Conservation (phyloP, 768 basidiomycete genomes). For the Hebeloma cylindrosporum region DNA sequence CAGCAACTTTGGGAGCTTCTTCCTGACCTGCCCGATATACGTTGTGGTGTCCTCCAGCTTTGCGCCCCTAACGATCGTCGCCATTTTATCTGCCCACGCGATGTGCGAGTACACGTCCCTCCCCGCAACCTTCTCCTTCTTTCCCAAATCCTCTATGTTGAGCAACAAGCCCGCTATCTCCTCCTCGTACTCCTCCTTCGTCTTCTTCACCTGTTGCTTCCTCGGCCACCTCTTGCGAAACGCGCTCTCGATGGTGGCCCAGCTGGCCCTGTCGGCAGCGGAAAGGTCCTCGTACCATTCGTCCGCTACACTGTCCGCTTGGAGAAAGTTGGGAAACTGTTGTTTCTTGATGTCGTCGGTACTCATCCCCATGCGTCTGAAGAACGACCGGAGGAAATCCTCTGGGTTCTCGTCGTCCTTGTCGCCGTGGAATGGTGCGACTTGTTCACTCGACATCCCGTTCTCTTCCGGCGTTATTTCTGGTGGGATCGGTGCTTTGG, state of each 20-base stretch:
- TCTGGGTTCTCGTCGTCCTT: constrained; percentile 11
- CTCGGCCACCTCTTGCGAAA: constrained; percentile 22
- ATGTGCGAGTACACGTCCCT: constrained; percentile 20
- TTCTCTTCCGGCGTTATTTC: too few species aligned
- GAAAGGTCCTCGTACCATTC: constrained; percentile 16
- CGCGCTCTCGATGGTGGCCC: constrained; percentile 3
- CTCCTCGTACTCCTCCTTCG: constrained; percentile 8
- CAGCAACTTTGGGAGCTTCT: constrained; percentile 9
- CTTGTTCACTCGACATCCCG: too few species aligned
- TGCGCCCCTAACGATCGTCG: constrained; percentile 12
- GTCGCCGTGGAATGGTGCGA: constrained; percentile 5
- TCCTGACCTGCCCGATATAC: constrained; percentile 9
- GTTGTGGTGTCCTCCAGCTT: constrained; percentile 15
- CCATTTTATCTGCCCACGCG: constrained; percentile 24
- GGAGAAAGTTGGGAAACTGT: constrained; percentile 11
- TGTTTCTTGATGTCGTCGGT: constrained; percentile 11
- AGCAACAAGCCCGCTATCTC: constrained; percentile 8
- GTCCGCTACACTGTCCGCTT: constrained; percentile 5
- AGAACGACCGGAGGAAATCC: constrained; percentile 17
- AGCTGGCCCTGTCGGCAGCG: constrained; percentile 2
- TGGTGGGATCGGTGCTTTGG: too few species aligned
- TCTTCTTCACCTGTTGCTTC: constrained; percentile 10
- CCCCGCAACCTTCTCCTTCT: constrained; percentile 12
- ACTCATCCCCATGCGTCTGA: not conserved
- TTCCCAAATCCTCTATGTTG: constrained; percentile 12